Conservation (phyloP, 768 basidiomycete genomes). For the Tylopilus plumbeoviolaceoides region DNA sequence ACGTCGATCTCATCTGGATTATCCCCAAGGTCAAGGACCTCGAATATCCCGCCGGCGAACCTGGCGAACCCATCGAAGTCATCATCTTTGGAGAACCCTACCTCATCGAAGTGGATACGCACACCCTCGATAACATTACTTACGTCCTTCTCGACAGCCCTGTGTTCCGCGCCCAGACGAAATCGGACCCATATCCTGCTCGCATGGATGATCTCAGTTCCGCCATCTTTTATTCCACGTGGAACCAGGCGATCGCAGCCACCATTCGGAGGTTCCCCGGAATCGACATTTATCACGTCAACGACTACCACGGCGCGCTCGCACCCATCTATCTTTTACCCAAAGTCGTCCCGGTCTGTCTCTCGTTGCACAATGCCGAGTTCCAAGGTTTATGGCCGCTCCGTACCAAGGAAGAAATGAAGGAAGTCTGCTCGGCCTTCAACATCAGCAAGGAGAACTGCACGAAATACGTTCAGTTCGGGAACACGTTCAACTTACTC, state of each 20-base stretch:
- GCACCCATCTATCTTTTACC: slow-evolving; percentile 89
- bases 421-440: slow-evolving; percentile 96
- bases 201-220: slow-evolving; percentile 97
- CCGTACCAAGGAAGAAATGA: slow-evolving; percentile 97
- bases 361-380: slow-evolving; percentile 95
- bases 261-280: slow-evolving; percentile 82
- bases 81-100: slow-evolving; percentile 96
- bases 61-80: slow-evolving; percentile 91
- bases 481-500: slow-evolving; percentile 94
- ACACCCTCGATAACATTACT: slow-evolving; percentile 91
- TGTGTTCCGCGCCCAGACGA: slow-evolving; percentile 95
- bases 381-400: slow-evolving; percentile 97
- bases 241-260: slow-evolving; percentile 95
- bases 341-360: slow-evolving; percentile 83
- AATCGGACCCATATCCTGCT: slow-evolving; percentile 92
- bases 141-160: slow-evolving; percentile 92
- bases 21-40: slow-evolving; percentile 93
- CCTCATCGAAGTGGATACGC: slow-evolving; percentile 93
- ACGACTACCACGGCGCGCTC: slow-evolving; percentile 93
- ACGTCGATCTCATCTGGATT: slow-evolving; percentile 93
- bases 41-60: slow-evolving; percentile 89
- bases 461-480: slow-evolving; percentile 96
- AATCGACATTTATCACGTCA: slow-evolving; percentile 92
- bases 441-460: slow-evolving; percentile 96
- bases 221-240: slow-evolving; percentile 96